Conservation (phyloP, 2,329 filamentous ascomycete species). For the Stachybotrys echinatus region DNA sequence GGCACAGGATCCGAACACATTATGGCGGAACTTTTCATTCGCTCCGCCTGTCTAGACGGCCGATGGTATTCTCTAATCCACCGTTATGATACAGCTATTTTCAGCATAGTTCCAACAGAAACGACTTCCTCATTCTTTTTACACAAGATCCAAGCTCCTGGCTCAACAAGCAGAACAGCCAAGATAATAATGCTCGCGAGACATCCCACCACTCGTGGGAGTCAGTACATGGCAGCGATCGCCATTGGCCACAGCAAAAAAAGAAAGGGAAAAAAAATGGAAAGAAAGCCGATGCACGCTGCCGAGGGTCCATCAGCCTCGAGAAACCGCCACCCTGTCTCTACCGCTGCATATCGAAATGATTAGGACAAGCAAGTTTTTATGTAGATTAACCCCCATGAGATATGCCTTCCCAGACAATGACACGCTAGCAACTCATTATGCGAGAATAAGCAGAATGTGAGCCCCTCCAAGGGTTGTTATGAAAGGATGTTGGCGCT, state of each 20-base stretch:
- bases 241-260: no score
- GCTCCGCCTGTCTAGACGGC: not conserved
- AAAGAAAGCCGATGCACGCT: not conserved
- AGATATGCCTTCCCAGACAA: not conserved
- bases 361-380: not conserved
- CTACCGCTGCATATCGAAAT: not conserved
- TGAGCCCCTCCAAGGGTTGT: not conserved
- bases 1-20: not conserved
- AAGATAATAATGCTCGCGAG: no score
- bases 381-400: not conserved
- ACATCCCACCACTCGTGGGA: no score
- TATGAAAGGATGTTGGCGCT: constrained; percentile 42
- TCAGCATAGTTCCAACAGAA: not conserved
- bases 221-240: no score
- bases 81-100: not conserved
- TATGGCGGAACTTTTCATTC: not conserved
- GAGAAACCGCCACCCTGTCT: not conserved
- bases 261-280: no score
- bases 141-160: not conserved
- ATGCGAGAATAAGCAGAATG: not conserved
- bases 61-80: not conserved
- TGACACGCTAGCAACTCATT: not conserved
- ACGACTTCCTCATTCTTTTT: not conserved
- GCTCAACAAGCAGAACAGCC: not conserved
- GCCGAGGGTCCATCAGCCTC: not conserved